phyloP scores from a whole-genome alignment of 805 yeast genomes.

The Spathaspora passalidarum region DNA sequence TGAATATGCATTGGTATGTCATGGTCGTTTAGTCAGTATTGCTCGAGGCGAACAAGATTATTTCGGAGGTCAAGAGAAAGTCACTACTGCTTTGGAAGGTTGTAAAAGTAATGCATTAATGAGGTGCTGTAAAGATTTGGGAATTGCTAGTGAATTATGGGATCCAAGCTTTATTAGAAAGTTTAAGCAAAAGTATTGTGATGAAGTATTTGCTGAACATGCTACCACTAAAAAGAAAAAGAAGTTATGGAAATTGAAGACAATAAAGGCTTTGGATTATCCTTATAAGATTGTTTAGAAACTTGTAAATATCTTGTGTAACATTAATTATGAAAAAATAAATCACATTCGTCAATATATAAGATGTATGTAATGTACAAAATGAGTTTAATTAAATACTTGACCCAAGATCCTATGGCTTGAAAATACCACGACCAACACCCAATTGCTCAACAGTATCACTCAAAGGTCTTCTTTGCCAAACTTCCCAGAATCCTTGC shows the following conservation, averaged over 20 bases:
- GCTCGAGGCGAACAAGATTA: constrained; percentile 97
- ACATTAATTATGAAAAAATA: too few relatives aligned
- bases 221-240: constrained; percentile 77
- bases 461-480: constrained; percentile 76
- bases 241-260: constrained; percentile 85
- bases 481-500: constrained; percentile 74
- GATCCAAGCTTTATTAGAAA: constrained; percentile 84
- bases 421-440: constrained; percentile 56
- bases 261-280: constrained; percentile 77
- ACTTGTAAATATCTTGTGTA: not conserved
- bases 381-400: not conserved
- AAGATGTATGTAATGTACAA: not conserved
- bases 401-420: constrained; percentile 20
- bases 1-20: constrained; percentile 84
- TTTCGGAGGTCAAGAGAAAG: constrained; percentile 73
- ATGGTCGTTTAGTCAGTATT: constrained; percentile 84
- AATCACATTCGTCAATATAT: not conserved
- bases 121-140: constrained; percentile 97
- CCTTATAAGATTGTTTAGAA: constrained; percentile 57
- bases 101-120: constrained; percentile 94
- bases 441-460: constrained; percentile 79
- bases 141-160: constrained; percentile 96
- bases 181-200: constrained; percentile 53
- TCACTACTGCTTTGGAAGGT: constrained; percentile 96
- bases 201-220: constrained; percentile 83